Percentiles rank a stretch among this genome's conserved stretches.
These are phyloP conservation scores for Neoboletus subvelutipes DNA, from an alignment of 768 basidiomycete genomes.

Conservation along the genomic window DNA sequence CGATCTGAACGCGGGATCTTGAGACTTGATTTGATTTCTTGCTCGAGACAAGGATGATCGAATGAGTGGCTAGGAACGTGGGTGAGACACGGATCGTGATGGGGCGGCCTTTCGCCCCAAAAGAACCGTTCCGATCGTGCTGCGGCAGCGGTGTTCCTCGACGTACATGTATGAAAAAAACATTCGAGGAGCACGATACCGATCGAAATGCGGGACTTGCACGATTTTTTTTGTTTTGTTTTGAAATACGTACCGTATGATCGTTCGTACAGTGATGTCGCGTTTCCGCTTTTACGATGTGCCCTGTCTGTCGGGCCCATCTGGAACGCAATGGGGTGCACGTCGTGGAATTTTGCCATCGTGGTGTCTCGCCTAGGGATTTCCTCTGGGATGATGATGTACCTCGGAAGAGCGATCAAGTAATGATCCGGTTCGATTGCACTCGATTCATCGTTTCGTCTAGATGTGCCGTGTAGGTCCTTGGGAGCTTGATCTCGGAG, in stretches of 20 bases:
- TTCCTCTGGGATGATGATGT: not conserved
- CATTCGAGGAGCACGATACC: not conserved
- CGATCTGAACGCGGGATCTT: too few species aligned
- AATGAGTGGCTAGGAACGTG: too few species aligned
- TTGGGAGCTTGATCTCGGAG: not conserved
- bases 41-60: too few species aligned
- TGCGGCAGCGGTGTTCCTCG: not conserved
- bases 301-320: not conserved
- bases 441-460: not conserved
- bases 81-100: too few species aligned
- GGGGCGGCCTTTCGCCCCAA: too few species aligned
- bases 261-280: not conserved
- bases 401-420: not conserved
- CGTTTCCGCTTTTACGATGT: not conserved
- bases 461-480: not conserved
- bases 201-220: accelerated
- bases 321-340: not conserved
- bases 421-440: not conserved
- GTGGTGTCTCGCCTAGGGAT: not conserved
- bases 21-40: too few species aligned
- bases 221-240: not conserved
- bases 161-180: not conserved
- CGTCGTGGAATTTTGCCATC: not conserved
- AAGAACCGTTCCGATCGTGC: not conserved
- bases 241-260: not conserved